Conservation (phyloP, 495 filamentous ascomycete species). For the Hypoxylon fuscum region DNA sequence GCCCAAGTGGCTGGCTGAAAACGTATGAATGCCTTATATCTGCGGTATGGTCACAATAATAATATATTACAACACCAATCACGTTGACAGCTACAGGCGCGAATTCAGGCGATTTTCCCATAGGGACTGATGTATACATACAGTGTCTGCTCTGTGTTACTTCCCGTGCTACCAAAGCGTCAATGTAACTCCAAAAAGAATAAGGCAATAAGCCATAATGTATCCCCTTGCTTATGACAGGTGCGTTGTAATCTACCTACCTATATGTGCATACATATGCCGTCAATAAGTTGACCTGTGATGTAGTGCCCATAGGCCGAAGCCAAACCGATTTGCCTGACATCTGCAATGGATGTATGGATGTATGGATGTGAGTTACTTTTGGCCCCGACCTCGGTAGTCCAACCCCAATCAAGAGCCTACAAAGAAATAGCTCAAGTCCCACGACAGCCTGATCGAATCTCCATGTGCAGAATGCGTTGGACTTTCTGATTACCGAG, state of each 20-base stretch:
- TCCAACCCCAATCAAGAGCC: neutral
- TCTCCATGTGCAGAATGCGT: neutral
- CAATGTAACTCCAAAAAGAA: too few relatives aligned
- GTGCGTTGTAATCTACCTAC: neutral
- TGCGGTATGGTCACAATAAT: neutral
- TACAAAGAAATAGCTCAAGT: neutral
- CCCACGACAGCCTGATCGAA: conserved; percentile 2
- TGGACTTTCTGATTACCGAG: neutral
- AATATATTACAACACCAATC: neutral
- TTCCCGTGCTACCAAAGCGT: neutral
- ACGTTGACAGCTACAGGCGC: too few relatives aligned
- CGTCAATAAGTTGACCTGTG: neutral
- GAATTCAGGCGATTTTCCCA: neutral
- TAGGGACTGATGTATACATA: neutral
- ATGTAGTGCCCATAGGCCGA: too few relatives aligned
- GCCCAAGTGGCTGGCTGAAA: neutral
- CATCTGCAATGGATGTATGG: too few relatives aligned
- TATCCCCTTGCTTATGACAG: neutral
- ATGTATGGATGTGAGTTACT: too few relatives aligned
- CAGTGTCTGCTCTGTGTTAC: neutral
- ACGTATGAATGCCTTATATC: too few relatives aligned
- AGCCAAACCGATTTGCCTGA: too few relatives aligned
- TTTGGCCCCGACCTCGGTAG: too few relatives aligned
- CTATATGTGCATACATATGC: neutral
- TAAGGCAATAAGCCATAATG: neutral